Evolutionary conservation across 2,329 filamentous ascomycete genomes (phyloP).

Genomic region (Lasiodiplodia gonubiensis): DNA sequence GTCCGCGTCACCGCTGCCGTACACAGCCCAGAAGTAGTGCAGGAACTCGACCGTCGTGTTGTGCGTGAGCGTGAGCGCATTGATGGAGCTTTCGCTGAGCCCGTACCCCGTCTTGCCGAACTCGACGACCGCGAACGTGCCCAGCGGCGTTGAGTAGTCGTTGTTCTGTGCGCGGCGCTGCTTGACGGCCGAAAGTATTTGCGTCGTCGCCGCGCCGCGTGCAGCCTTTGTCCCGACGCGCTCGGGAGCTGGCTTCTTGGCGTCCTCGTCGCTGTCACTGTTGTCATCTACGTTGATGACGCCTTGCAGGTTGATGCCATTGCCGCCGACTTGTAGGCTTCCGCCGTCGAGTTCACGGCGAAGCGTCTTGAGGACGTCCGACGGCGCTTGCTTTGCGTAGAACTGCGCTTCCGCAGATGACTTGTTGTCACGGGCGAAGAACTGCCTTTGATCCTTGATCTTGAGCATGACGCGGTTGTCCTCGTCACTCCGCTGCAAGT

Average conservation of each 20-base stretch:
- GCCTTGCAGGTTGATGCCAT: constrained; percentile 61
- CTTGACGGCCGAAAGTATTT: constrained; percentile 69
- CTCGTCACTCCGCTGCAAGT: constrained; percentile 75
- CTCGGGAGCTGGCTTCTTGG: constrained; percentile 60
- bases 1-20: constrained; percentile 83
- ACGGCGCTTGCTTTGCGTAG: constrained; percentile 73
- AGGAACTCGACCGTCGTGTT: constrained; percentile 94
- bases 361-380: constrained; percentile 69
- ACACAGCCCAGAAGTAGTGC: constrained; percentile 96
- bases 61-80: constrained; percentile 75
- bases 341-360: constrained; percentile 64
- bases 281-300: constrained; percentile 74
- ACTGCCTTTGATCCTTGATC: constrained; percentile 83
- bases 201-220: constrained; percentile 67
- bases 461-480: constrained; percentile 83
- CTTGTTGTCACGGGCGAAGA: constrained; percentile 67
- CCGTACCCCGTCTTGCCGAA: constrained; percentile 37
- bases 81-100: constrained; percentile 57
- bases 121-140: constrained; percentile 37
- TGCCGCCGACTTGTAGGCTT: constrained; percentile 35
- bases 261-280: constrained; percentile 60
- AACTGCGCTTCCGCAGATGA: constrained; percentile 57
- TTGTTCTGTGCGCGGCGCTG: constrained; percentile 65
- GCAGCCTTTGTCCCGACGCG: constrained; percentile 74
- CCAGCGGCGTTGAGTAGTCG: constrained; percentile 40